These are phyloP conservation scores for Cyanophora paradoxa DNA, from an alignment of 78 protist genomes.

Conservation along the genomic window DNA sequence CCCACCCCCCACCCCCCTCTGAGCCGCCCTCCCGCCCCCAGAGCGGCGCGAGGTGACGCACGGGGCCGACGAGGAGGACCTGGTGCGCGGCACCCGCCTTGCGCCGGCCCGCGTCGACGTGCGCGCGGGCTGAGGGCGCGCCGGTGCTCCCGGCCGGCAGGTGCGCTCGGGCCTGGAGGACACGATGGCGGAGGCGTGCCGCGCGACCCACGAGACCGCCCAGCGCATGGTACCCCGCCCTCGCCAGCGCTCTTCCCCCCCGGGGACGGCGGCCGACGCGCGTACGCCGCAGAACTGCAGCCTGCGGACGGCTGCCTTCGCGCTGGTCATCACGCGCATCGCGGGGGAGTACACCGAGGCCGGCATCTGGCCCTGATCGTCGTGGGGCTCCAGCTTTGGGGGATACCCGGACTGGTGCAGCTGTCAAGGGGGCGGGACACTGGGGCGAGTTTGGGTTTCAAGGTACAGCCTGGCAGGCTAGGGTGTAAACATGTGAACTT, in stretches of 20 bases:
- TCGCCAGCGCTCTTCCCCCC: not conserved
- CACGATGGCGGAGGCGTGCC: constrained; percentile 2
- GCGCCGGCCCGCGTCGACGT: too few species aligned
- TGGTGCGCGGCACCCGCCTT: constrained; percentile 4
- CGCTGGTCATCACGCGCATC: not conserved
- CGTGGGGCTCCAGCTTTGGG: too few species aligned
- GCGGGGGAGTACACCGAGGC: constrained; percentile 4
- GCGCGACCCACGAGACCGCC: not conserved
- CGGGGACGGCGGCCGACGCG: not conserved
- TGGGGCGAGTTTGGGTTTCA: too few species aligned
- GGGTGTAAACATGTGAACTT: too few species aligned
- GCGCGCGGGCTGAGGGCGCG: too few species aligned
- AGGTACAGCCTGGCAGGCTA: too few species aligned
- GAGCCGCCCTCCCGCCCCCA: not conserved
- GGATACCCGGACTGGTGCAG: too few species aligned
- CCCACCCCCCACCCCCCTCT: not conserved
- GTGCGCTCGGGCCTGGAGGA: constrained; percentile 2
- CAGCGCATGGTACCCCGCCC: not conserved
- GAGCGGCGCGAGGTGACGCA: not conserved
- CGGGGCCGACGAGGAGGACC: not conserved
- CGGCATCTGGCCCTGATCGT: too few species aligned
- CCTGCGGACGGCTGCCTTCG: constrained; percentile 5
- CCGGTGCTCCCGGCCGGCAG: too few species aligned
- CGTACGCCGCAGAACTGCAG: not conserved
- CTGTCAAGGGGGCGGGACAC: too few species aligned